A percentile compares a stretch with the other conserved stretches of the same genome.
Conservation (phyloP, 2,329 filamentous ascomycete species). For the Talaromyces sp. region DNA sequence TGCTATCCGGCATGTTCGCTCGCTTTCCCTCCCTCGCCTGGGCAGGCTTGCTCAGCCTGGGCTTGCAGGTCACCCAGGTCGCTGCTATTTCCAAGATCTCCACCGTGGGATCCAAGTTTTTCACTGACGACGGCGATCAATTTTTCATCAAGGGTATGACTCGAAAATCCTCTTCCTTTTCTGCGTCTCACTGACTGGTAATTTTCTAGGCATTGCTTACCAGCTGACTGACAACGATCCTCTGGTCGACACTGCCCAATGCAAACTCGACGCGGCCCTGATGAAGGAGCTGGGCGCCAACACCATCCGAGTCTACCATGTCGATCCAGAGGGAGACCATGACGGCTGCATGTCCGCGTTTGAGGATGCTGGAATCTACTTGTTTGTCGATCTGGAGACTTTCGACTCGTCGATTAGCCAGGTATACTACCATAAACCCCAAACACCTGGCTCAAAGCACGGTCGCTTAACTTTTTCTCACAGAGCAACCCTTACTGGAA, state of each 20-base stretch:
- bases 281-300: constrained; percentile 81
- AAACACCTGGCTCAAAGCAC: neutral
- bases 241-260: constrained; percentile 69
- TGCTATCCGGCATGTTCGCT: constrained; percentile 4
- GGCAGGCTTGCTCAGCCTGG: constrained; percentile 20
- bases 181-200: neutral
- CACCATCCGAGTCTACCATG: constrained; percentile 81
- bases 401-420: constrained; percentile 32
- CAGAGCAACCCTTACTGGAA: constrained; percentile 65
- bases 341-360: constrained; percentile 75
- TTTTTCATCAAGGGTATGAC: constrained; percentile 72
- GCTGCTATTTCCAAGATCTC: constrained; percentile 50
- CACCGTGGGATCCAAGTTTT: constrained; percentile 76
- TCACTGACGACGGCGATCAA: constrained; percentile 66
- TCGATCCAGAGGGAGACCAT: constrained; percentile 66
- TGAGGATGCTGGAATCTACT: constrained; percentile 72
- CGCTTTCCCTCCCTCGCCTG: constrained; percentile 9
- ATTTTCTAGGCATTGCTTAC: constrained; percentile 63
- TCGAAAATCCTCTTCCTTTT: neutral
- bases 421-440: neutral
- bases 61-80: constrained; percentile 22
- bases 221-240: constrained; percentile 64
- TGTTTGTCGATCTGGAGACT: constrained; percentile 70
- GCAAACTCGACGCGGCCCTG: constrained; percentile 64
- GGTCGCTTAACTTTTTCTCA: neutral